Base-by-base conservation (phyloP, 257 asterid genomes). In the Perilla frutescens region DNA sequence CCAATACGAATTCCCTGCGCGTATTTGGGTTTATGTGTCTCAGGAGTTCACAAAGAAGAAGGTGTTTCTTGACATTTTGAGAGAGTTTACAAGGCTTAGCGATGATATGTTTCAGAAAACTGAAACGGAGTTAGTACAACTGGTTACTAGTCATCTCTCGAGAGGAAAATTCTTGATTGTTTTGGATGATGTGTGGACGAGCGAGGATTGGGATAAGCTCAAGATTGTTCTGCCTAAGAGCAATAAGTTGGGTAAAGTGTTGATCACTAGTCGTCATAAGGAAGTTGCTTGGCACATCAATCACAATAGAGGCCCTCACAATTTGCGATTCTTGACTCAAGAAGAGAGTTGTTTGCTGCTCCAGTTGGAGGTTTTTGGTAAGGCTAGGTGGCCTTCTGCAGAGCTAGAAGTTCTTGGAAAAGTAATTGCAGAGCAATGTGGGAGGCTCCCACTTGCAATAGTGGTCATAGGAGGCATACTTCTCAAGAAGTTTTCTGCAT, bases 401-500 rank as follows among this genome's bases (percentile, higher is more conserved):
- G 84, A 85, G 26, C 40, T 87, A 36, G 79, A 71, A 58, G 50
- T 11, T 6, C 65, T 14, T 5, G 93, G 87, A 2, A 71, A 44
- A 45, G 8, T 58, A 0, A 87, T 87, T 31, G 84, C 82, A 1
- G 37, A 61, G 36, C 54, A 68, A 37, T 88, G 93, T 34, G 80
- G 44, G 4, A 81, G 87, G 11, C 76, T 88, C n/a, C 93, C 93
- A 7, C 87, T 88, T n/a, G 88, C 91, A 0, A 68, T 88, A 11
- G 91, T 88, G 14, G 84, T 84, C 8, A 81, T 84, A 3, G 91
- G 89, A 0, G 91, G 91, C 15, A 83, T 86, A 43, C 85, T 87
- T 31, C 74, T 68, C 5, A 77, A 75, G 7, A 79, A 76, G 53
- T 62, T 71, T 36, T 56, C 76, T 0, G 9, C 76, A 1, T 50